These are phyloP conservation scores for Musa schizocarpa DNA, from an alignment of 176 grass and related monocot species.

Conservation along the genomic window DNA sequence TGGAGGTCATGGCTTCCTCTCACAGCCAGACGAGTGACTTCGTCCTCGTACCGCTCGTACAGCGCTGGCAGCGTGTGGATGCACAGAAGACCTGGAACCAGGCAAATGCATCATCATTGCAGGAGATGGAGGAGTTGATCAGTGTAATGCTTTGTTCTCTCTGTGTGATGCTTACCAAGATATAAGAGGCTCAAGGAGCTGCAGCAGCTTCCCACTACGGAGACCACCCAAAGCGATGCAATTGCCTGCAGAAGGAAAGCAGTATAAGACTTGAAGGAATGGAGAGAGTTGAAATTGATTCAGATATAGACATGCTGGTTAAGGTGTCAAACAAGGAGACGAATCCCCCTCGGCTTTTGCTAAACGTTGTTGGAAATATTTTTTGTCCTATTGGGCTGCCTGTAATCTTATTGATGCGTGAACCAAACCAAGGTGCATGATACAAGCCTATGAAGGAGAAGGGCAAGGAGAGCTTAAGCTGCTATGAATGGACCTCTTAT, in stretches of 20 bases:
- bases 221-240: constrained; percentile 63
- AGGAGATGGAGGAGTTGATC: background rate
- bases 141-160: background rate
- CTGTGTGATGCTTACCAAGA: constrained; percentile 39
- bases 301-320: background rate
- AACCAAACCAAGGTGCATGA: too few relatives aligned
- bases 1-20: constrained; percentile 53
- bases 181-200: constrained; percentile 65
- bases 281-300: background rate
- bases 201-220: constrained; percentile 54
- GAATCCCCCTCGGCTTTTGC: too few relatives aligned
- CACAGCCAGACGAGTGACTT: constrained; percentile 49
- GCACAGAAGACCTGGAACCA: constrained; percentile 55
- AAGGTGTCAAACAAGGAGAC: too few relatives aligned
- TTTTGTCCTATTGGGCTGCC: too few relatives aligned
- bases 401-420: too few relatives aligned
- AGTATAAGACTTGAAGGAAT: background rate
- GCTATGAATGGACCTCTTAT: too few relatives aligned
- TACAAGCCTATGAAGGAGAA: too few relatives aligned
- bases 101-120: background rate
- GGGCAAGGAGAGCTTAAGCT: too few relatives aligned
- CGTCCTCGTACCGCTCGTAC: constrained; percentile 65
- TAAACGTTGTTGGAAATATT: too few relatives aligned
- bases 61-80: constrained; percentile 53
- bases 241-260: constrained; percentile 35